Evolutionary conservation across 495 filamentous ascomycete species (phyloP), one percentile per base, ranked within the genome.

Genomic region (Daldinia decipiens): DNA sequence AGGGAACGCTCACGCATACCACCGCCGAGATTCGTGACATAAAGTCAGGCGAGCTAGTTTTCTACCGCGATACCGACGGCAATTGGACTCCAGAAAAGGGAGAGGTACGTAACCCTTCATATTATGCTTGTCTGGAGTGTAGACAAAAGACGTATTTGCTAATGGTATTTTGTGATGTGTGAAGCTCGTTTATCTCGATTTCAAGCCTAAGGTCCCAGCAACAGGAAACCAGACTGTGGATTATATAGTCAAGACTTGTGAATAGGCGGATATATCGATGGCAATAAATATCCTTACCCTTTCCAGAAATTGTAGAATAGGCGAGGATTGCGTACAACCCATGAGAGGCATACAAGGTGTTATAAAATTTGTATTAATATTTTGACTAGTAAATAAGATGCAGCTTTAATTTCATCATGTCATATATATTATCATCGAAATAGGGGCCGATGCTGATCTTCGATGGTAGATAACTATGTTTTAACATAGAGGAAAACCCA

Each of bases 61-160:
- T 68, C 61, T 81, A 82, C 63, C 64, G 80, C 11, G 79, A 82
- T 63, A 81, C 80, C 13, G 68, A 82, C 65, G 80, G 80, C 29
- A 62, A 80, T 7, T 82, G 80, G 80, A 79, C 67, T 0, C 74
- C 79, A 1, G 75, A 81, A 34, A 79, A 79, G 70, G 62, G 60
- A 15, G 67, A 70, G 61, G 67, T 70, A 19, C 13, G 67, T 54
- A 9, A 12, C 1, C 13, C 9, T 52, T 19, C 11, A 26, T 17
- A 12, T 39, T 15, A 4, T 43, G 7, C 31, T 36, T 21, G 5
- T 12, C 12, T 3, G 39, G 50, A 40, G n/a, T 24, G 31, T 5
- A n/a, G 29, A 8, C 0, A 0, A 34, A 13, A 39, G 36, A 21
- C 12, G 17, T 0, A 21, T 5, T 21, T 47, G 19, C 43, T 47